Evolutionary conservation across 345 rosid genomes (phyloP), one percentile per base, ranked within the genome.

Genomic region (Arabidopsis suecica): DNA sequence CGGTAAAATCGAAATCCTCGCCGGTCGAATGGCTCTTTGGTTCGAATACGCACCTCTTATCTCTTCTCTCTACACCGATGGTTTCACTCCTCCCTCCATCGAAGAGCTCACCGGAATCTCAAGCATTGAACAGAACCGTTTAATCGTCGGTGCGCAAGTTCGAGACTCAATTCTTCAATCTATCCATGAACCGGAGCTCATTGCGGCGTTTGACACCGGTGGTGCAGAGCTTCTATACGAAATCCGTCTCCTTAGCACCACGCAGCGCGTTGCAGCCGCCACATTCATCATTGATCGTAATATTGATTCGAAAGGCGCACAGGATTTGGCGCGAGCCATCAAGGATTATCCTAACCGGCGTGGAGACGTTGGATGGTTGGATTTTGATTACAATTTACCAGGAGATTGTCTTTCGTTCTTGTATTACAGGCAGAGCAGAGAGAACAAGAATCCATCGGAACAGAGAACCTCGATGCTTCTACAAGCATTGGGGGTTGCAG

Each of bases 181-280:
- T 28, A 47, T 80, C 22, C 82, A 86, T 18, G 87, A 84, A 38
- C 87, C 88, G 0, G 89, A 89, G 38, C 53, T 92, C 30, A 67
- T 91, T 9, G 25, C 93, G 1, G 77, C 78, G 12, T 95, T 90
- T 47, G 93, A 92, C 42, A 76, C 86, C 1, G 86, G 97, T 5
- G 96, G 97, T 6, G 86, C 90, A 2, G 97, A 90, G 86, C 75
- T 95, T 47, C 71, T 95, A 5, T 95, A 92, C 58, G 99, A 95
- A 50, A 86, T 90, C 4, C 81, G 97, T 23, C 91, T 90, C 44
- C 80, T 95, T 4, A 88, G 88, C 59, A 81, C 77, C 2, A 20
- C 80, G 1, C 91, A 95, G 79, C 81, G 97, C 2, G 82, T 88
- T 0, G 89, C 88, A 0, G 85, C 97, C 0, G 93, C 92, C 0